Conservation (phyloP, 805 yeast species). For the Tetrapisispora iriomotensis region DNA sequence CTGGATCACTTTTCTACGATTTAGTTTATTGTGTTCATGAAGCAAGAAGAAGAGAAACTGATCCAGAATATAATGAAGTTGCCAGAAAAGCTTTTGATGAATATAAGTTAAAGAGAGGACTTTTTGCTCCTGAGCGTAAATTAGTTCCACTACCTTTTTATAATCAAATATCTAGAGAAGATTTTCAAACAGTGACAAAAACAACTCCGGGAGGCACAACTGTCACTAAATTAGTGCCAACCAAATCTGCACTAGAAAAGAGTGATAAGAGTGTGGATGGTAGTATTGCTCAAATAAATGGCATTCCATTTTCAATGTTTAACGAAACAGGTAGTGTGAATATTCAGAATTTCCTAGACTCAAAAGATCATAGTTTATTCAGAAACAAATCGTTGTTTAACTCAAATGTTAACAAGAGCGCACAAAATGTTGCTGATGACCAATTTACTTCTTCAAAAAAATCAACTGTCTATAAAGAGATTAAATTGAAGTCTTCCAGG, state of each 20-base stretch:
- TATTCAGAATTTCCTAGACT: conserved; percentile 1
- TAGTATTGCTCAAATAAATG: conserved; percentile 47
- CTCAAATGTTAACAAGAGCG: background rate
- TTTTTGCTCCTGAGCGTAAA: conserved; percentile 28
- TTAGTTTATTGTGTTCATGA: conserved; percentile 92
- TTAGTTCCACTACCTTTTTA: conserved; percentile 79
- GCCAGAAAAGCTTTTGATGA: conserved; percentile 30
- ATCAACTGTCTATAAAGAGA: background rate
- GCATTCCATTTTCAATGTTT: conserved; percentile 60
- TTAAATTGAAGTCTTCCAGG: background rate
- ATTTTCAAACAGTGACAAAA: conserved; percentile 72
- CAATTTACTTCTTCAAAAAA: background rate
- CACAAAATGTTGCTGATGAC: too few relatives aligned
- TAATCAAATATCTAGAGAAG: conserved; percentile 82
- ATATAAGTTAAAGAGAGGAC: conserved; percentile 11
- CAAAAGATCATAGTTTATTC: background rate
- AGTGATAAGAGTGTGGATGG: conserved; percentile 16
- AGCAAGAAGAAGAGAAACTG: conserved; percentile 63
- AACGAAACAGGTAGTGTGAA: conserved; percentile 69
- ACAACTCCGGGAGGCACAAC: conserved; percentile 93
- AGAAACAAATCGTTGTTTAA: background rate
- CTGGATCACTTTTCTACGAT: conserved; percentile 86
- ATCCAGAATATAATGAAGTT: conserved; percentile 28
- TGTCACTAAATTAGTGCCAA: conserved; percentile 78
- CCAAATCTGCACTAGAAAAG: conserved; percentile 55